These are phyloP conservation scores for Kodamaea hsintzibuensis DNA, from an alignment of 805 yeast genomes.

Conservation along the genomic window DNA sequence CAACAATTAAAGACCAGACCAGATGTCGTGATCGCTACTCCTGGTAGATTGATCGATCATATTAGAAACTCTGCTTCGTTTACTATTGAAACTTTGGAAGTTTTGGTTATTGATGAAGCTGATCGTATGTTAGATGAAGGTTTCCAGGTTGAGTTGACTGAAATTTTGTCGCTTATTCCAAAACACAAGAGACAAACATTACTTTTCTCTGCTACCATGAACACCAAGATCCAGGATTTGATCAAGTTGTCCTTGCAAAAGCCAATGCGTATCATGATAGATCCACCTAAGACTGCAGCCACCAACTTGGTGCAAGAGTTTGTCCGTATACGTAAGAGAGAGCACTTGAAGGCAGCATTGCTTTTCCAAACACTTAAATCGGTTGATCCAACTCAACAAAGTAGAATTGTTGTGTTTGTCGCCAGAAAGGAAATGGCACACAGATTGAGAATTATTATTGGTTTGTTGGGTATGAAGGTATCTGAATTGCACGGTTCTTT, in stretches of 20 bases:
- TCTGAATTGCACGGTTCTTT: slow-evolving; percentile 82
- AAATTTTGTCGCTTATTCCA: slow-evolving; percentile 84
- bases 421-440: slow-evolving; percentile 92
- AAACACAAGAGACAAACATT: slow-evolving; percentile 85
- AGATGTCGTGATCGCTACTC: slow-evolving; percentile 95
- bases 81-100: slow-evolving; percentile 86
- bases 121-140: slow-evolving; percentile 99
- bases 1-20: slow-evolving; percentile 91
- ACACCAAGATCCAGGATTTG: slow-evolving; percentile 83
- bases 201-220: slow-evolving; percentile 97
- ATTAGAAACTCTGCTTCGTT: slow-evolving; percentile 93
- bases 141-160: slow-evolving; percentile 91
- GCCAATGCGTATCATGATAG: slow-evolving; percentile 94
- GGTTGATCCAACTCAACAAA: slow-evolving; percentile 61
- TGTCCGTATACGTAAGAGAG: slow-evolving; percentile 91
- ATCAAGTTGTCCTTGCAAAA: slow-evolving; percentile 83
- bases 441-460: slow-evolving; percentile 71
- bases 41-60: slow-evolving; percentile 98
- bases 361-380: slow-evolving; percentile 68
- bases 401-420: slow-evolving; percentile 85
- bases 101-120: slow-evolving; percentile 94
- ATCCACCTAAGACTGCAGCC: slow-evolving; percentile 95
- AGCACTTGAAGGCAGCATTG: slow-evolving; percentile 78
- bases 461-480: slow-evolving; percentile 73
- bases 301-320: slow-evolving; percentile 89